Evolutionary conservation across 2,329 filamentous ascomycete genomes (phyloP).

Genomic region (Macroventuria anomochaeta): DNA sequence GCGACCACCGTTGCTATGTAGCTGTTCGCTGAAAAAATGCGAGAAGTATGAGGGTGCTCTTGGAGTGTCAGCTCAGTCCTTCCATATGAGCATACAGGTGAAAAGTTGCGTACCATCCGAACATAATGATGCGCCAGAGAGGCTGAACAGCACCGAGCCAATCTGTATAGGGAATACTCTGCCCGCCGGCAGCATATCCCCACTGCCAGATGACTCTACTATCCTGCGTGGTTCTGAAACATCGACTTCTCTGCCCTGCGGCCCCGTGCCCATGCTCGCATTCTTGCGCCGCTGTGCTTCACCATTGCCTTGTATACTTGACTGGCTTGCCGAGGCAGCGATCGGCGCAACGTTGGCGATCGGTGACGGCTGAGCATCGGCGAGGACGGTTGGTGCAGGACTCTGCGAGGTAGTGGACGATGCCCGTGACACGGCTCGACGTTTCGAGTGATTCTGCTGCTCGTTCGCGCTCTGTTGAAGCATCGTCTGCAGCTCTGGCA

Average conservation of each 20-base stretch:
- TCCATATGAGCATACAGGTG: background rate
- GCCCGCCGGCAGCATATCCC: conserved; percentile 67
- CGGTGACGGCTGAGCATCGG: conserved; percentile 30
- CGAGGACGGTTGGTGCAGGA: conserved; percentile 22
- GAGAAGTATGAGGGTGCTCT: conserved; percentile 96
- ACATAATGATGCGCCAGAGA: conserved; percentile 73
- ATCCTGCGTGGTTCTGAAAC: conserved; percentile 43
- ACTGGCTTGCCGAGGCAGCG: conserved; percentile 10
- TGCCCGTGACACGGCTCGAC: conserved; percentile 40
- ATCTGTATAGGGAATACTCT: conserved; percentile 76
- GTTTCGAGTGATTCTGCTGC: conserved; percentile 39
- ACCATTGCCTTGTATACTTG: conserved; percentile 18
- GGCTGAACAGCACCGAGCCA: conserved; percentile 70
- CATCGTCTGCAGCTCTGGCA: conserved; percentile 36
- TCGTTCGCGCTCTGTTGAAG: conserved; percentile 30
- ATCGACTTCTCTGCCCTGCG: conserved; percentile 43
- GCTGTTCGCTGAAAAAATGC: conserved; percentile 86
- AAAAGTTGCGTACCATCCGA: conserved; percentile 67
- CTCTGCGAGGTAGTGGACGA: conserved; percentile 40
- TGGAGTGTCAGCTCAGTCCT: conserved; percentile 55
- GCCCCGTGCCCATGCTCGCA: conserved; percentile 41
- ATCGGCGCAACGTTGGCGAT: conserved; percentile 25
- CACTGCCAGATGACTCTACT: conserved; percentile 32
- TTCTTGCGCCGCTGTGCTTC: conserved; percentile 35
- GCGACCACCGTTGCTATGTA: conserved; percentile 68